Evolutionary conservation across 2,329 filamentous ascomycete genomes (phyloP).

Genomic region (Ophiostoma montium): DNA sequence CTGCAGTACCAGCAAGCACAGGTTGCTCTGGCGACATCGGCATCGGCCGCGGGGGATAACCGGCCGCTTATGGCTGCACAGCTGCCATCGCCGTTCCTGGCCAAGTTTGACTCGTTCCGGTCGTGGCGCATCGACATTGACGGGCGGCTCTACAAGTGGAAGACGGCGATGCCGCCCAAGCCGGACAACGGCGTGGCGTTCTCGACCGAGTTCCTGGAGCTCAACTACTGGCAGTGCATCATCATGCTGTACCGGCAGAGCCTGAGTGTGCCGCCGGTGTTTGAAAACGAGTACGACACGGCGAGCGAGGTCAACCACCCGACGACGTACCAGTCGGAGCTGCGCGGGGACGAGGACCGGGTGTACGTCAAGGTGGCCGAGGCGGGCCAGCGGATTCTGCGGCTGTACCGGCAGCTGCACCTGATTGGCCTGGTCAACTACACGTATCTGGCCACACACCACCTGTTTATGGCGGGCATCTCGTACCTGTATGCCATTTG

Average conservation of each 20-base stretch:
- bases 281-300: slow-evolving; percentile 64
- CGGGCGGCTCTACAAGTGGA: slow-evolving; percentile 71
- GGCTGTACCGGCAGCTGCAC: slow-evolving; percentile 76
- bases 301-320: slow-evolving; percentile 51
- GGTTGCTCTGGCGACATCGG: slow-evolving; percentile 51
- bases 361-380: slow-evolving; percentile 93
- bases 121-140: slow-evolving; percentile 85
- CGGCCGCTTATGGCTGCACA: slow-evolving; percentile 58
- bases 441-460: slow-evolving; percentile 88
- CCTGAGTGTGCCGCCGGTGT: slow-evolving; percentile 67
- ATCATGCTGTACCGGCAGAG: slow-evolving; percentile 94
- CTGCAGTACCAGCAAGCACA: slow-evolving; percentile 85
- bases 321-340: slow-evolving; percentile 47
- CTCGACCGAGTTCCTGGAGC: slow-evolving; percentile 74
- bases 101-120: slow-evolving; percentile 70
- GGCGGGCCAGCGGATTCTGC: slow-evolving; percentile 82
- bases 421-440: slow-evolving; percentile 84
- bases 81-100: slow-evolving; percentile 72
- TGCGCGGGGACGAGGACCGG: slow-evolving; percentile 70
- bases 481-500: slow-evolving; percentile 95
- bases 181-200: slow-evolving; percentile 77
- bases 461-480: slow-evolving; percentile 93
- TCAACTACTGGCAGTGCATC: slow-evolving; percentile 96
- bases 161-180: slow-evolving; percentile 62
- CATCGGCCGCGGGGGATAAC: too few species aligned